Evolutionary conservation across 163 green algal genomes (phyloP), one percentile per base, ranked within the genome.

Genomic region (Picocystis sp.): DNA sequence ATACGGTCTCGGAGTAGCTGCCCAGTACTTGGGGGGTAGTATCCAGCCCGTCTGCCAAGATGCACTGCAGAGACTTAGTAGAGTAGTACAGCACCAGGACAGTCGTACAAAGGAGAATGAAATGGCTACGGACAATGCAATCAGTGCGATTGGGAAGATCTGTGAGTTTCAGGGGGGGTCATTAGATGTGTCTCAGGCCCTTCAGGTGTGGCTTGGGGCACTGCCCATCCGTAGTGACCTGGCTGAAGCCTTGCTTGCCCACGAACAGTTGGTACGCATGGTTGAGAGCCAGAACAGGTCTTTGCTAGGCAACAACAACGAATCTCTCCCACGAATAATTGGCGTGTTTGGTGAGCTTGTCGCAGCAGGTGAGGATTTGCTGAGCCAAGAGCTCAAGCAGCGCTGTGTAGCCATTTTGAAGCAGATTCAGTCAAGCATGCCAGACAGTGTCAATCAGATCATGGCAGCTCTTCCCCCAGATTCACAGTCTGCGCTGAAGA

Each of bases 1-100:
- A 25, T 94, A 90, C 59, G 84, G 84, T 14, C 64, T 94, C 51
- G 83, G 84, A 44, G 56, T 80, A 2, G 64, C 79, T 0, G 83
- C 80, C 11, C 43, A 76, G 47, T 69, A 80, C 23, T 55, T 61
- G 24, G 43, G 62, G 3, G 53, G 66, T 23, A 61, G 52, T n/a
- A 77, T 80, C 43, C 44, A 47, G 42, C 41, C 58, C 0, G 48
- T 64, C 15, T 46, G 10, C 58, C 70, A 33, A 74, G 83, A 22
- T 67, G 73, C 48, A 47, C 43, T 78, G 54, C 51, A 64, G 62
- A 47, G 45, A 25, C 35, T 67, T 21, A 11, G 53, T 42, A 25
- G 49, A 46, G 35, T 56, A 19, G 55, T 74, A 12, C 29, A 56
- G 25, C 46, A 45, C 21, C 55, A 58, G 23, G 54, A 60, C 21